Evolutionary conservation across 352 stramenopile species (phyloP), one percentile per base, ranked within the genome.

Genomic region (Hyaloperonospora brassicae): DNA sequence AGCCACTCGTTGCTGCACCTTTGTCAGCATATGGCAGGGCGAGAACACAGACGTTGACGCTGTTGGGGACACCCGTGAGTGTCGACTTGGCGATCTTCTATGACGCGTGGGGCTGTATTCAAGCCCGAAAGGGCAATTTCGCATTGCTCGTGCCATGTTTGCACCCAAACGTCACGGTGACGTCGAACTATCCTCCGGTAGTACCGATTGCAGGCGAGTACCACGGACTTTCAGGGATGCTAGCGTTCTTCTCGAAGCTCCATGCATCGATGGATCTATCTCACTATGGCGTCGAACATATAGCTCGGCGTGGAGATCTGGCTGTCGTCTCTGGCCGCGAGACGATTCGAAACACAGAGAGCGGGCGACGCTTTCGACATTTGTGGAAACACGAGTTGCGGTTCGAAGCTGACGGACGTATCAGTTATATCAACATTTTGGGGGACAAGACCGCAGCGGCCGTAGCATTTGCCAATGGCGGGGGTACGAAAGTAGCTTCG

Each of bases 381-480:
- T 64, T 89, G 55, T 93, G 80, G 80, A 87, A 84, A 55, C 83
- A 93, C 56, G 80, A 89, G 53, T 63, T 93, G 25, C 79, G 80
- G 4, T 91, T 93, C 47, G 78, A 86, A 53, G 71, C 72, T 21
- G 80, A 91, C 52, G 83, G 83, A 9, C 76, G 80, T 25, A 82
- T 93, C 48, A 89, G 76, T 43, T 76, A 91, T 55, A 84, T 93
- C 61, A 87, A 91, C 58, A 86, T 93, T 65, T 68, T 91, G 14
- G 83, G 72, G n/a, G 83, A 93, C 61, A 85, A 89, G 52, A 85
- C 77, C 8, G 78, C 83, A 4, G 81, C 83, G 0, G 67, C 83
- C 10, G 79, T 91, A 41, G 83, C 79, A 24, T 93, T 93, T 56
- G 78, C 70, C 2, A 70, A 77, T 61, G 52, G 52, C 6, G 64